Conservation (phyloP, 805 yeast species). For the Ogataea corticis region DNA sequence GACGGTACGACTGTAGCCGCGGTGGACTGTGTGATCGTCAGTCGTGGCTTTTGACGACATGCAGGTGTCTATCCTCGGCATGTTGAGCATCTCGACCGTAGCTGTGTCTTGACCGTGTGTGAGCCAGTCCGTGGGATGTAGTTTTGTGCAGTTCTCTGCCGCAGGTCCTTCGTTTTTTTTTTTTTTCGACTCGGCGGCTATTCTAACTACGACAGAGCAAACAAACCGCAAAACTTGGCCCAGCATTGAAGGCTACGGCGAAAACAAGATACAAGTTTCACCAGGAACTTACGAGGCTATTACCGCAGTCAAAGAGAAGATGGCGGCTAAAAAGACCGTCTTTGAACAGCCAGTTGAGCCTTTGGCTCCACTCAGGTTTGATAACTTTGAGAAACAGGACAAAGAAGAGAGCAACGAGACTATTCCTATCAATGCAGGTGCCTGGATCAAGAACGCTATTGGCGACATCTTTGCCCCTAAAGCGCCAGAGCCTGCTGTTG, state of each 20-base stretch:
- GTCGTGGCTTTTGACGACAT: too few relatives aligned
- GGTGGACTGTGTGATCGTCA: too few relatives aligned
- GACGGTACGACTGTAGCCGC: too few relatives aligned
- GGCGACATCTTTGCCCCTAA: background rate
- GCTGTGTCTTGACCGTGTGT: too few relatives aligned
- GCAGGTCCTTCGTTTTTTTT: too few relatives aligned
- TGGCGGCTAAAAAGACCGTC: background rate
- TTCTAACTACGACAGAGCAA: background rate
- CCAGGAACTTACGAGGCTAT: slow-evolving; percentile 11
- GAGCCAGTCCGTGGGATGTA: too few relatives aligned
- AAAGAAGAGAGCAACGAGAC: background rate
- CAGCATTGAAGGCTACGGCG: slow-evolving; percentile 6
- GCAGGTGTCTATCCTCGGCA: background rate
- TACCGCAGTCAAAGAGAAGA: slow-evolving; percentile 3
- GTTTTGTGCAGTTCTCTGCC: too few relatives aligned
- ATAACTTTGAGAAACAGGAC: background rate
- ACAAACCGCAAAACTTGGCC: slow-evolving; percentile 6
- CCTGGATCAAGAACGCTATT: slow-evolving; percentile 2
- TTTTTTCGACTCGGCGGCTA: background rate
- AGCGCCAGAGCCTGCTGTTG: background rate
- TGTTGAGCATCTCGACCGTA: too few relatives aligned
- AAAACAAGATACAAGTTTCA: slow-evolving; percentile 6
- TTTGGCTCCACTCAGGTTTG: slow-evolving; percentile 8
- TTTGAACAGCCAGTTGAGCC: slow-evolving; percentile 1
- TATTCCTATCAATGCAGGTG: background rate